Conservation (phyloP, 202 grass and related monocot genomes). For the Elaeis oleifera region DNA sequence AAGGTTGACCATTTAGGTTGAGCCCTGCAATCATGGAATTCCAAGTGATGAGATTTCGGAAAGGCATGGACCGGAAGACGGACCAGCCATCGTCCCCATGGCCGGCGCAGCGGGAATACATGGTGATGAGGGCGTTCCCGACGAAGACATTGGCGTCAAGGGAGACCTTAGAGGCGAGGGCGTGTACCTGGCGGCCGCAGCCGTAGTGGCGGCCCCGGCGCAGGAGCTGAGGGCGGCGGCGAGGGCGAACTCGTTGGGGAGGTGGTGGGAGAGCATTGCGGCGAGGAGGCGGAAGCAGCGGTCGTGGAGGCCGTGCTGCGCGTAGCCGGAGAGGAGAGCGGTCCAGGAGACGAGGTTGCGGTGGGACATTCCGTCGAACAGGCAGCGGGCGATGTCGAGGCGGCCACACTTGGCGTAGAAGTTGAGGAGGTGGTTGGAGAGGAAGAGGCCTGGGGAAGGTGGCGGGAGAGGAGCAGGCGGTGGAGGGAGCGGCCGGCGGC, state of each 20-base stretch:
- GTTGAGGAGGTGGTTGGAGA: constrained; percentile 24
- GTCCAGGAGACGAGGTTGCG: constrained; percentile 23
- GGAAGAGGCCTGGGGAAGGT: not conserved
- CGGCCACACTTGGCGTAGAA: constrained; percentile 20
- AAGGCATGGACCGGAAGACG: constrained; percentile 8
- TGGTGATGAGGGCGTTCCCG: constrained; percentile 14
- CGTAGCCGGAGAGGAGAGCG: constrained; percentile 9
- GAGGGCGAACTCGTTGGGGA: constrained; percentile 22
- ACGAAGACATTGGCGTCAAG: constrained; percentile 21
- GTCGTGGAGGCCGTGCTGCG: constrained; percentile 9
- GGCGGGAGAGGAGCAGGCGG: not conserved
- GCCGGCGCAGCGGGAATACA: constrained; percentile 15
- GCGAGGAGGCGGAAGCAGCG: constrained; percentile 7
- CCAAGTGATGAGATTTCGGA: constrained; percentile 12
- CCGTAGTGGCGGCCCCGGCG: not conserved
- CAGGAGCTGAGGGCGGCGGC: constrained; percentile 15
- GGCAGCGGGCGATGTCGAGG: constrained; percentile 3
- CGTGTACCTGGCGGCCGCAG: constrained; percentile 17
- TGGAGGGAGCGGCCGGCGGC: constrained; percentile 11
- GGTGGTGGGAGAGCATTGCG: constrained; percentile 4
- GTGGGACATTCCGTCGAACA: constrained; percentile 10
- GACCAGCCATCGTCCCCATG: not conserved
- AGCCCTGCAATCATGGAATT: constrained; percentile 18
- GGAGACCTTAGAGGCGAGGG: constrained; percentile 12
- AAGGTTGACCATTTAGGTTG: not conserved